Evolutionary conservation across 2,329 filamentous ascomycete genomes (phyloP).

Genomic region (Paracorniculantispora psalliotae): DNA sequence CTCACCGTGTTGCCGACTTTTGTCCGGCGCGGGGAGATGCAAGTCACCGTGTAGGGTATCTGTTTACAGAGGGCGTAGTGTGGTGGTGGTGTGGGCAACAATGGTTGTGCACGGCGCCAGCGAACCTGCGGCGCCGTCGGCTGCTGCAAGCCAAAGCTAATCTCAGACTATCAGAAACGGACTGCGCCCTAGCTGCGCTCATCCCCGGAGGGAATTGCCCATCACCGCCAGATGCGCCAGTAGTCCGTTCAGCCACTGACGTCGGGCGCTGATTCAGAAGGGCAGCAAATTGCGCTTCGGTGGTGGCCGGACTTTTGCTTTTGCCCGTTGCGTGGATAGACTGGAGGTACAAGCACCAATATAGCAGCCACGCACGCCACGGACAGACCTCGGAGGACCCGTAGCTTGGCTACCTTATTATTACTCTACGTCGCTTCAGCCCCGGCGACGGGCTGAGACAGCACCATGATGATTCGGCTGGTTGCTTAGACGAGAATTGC

Average conservation of each 20-base stretch:
- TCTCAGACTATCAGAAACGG: too few species aligned
- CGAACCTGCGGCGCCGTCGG: too few species aligned
- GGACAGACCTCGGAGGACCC: neutral
- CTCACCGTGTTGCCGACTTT: neutral
- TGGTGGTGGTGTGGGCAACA: too few species aligned
- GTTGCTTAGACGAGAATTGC: too few species aligned
- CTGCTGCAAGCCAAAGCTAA: too few species aligned
- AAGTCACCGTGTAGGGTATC: neutral
- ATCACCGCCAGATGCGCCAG: too few species aligned
- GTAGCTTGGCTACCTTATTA: neutral
- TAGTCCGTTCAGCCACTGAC: neutral
- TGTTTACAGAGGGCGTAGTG: neutral
- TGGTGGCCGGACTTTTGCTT: neutral
- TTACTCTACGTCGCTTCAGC: neutral
- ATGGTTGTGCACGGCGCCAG: too few species aligned
- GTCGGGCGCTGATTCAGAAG: neutral
- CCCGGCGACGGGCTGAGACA: neutral
- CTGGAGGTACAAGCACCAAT: too few species aligned
- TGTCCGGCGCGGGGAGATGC: neutral
- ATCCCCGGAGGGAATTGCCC: too few species aligned
- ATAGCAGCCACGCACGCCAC: neutral
- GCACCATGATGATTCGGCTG: neutral
- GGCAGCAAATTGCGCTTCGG: neutral
- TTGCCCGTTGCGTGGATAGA: too few species aligned
- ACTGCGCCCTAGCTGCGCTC: too few species aligned